A percentile compares a stretch with the other conserved stretches of the same genome.
Evolutionary conservation across 179 eudicot genomes (phyloP).

Genomic region (Spergularia azorica): DNA sequence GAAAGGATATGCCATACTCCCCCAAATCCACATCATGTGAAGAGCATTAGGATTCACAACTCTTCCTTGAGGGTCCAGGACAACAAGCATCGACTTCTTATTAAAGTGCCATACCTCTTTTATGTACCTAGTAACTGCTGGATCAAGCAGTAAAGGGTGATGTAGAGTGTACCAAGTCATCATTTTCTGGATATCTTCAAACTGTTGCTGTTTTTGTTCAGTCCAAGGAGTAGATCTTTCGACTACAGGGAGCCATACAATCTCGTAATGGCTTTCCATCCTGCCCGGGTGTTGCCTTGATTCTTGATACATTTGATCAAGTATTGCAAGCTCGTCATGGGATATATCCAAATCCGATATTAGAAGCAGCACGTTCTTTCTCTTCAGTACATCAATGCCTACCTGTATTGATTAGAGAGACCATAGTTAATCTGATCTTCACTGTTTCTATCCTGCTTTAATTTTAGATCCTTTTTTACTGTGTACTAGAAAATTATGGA

Average conservation of each 20-base stretch:
- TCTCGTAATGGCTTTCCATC: slow-evolving; percentile 55
- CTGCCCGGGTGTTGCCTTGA: slow-evolving; percentile 41
- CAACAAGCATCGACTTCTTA: slow-evolving; percentile 62
- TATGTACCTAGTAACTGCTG: slow-evolving; percentile 52
- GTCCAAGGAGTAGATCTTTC: slow-evolving; percentile 43
- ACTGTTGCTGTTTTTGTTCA: slow-evolving; percentile 36
- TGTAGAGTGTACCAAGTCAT: slow-evolving; percentile 64
- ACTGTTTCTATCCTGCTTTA: background rate
- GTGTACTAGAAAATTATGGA: no score
- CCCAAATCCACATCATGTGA: slow-evolving; percentile 86
- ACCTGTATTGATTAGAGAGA: slow-evolving; percentile 37
- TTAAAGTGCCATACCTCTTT: slow-evolving; percentile 58
- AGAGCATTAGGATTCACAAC: slow-evolving; percentile 57
- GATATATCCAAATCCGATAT: slow-evolving; percentile 64
- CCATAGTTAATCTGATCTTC: background rate
- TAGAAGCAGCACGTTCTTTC: slow-evolving; percentile 57
- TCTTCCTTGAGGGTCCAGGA: slow-evolving; percentile 66
- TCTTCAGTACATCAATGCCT: slow-evolving; percentile 40
- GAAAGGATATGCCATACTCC: slow-evolving; percentile 65
- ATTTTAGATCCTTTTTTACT: background rate
- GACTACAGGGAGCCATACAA: slow-evolving; percentile 65
- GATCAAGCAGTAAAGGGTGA: slow-evolving; percentile 56
- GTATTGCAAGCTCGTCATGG: slow-evolving; percentile 55
- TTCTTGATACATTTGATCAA: slow-evolving; percentile 54
- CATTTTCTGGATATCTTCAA: slow-evolving; percentile 38